Evolutionary conservation across 805 yeast genomes (phyloP).

Genomic region (Wickerhamiella musiphila): DNA sequence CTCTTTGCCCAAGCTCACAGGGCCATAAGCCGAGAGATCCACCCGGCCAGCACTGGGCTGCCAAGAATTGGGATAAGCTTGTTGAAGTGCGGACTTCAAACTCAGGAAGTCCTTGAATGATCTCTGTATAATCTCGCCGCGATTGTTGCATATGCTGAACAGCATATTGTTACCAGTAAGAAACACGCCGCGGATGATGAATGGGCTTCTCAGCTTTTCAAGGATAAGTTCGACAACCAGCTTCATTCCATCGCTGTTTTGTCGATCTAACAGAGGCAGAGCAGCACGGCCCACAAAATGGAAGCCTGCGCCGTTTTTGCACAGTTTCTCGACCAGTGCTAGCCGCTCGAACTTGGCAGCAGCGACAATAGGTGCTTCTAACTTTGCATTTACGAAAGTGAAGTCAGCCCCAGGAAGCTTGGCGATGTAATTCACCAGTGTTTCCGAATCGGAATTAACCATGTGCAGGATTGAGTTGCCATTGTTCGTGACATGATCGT

Average conservation of each 20-base stretch:
- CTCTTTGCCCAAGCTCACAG: not conserved
- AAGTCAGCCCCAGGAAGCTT: slow-evolving; percentile 28
- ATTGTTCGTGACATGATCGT: slow-evolving; percentile 49
- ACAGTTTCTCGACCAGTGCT: slow-evolving; percentile 36
- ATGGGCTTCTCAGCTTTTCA: not conserved
- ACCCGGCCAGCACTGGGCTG: slow-evolving; percentile 19
- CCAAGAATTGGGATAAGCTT: slow-evolving; percentile 24
- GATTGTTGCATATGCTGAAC: slow-evolving; percentile 7
- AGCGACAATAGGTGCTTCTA: slow-evolving; percentile 52
- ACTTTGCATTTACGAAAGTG: slow-evolving; percentile 41
- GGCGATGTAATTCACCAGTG: slow-evolving; percentile 2
- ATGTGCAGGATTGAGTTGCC: slow-evolving; percentile 71
- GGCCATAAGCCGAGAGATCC: slow-evolving; percentile 19
- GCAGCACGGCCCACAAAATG: slow-evolving; percentile 16
- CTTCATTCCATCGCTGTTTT: slow-evolving; percentile 5
- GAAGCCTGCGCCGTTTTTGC: slow-evolving; percentile 35
- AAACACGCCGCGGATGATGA: slow-evolving; percentile 1
- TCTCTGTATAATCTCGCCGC: slow-evolving; percentile 17
- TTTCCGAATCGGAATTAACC: slow-evolving; percentile 29
- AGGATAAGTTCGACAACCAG: slow-evolving; percentile 10
- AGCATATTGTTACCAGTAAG: slow-evolving; percentile 1
- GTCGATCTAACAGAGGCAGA: too few relatives aligned
- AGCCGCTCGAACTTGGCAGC: slow-evolving; percentile 52
- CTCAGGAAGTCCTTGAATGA: slow-evolving; percentile 20
- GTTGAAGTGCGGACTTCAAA: slow-evolving; percentile 19